A percentile compares a stretch with the other conserved stretches of the same genome.
Conservation (phyloP, 495 filamentous ascomycete genomes). For the Annulohypoxylon maeteangense region DNA sequence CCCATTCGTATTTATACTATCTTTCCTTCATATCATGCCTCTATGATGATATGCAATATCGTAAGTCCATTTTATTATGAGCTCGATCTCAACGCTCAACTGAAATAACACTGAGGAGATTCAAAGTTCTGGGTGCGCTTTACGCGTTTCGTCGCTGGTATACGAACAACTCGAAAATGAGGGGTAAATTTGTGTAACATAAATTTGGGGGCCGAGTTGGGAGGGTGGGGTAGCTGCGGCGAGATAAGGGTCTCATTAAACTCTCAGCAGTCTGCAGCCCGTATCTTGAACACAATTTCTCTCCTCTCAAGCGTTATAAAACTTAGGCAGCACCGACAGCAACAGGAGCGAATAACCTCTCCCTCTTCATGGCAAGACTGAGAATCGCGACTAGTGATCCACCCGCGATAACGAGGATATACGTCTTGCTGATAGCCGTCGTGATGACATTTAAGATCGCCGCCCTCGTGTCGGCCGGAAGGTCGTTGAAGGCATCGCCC, state of each 20-base stretch:
- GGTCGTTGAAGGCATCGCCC: background rate
- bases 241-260: background rate
- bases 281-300: background rate
- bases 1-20: no score
- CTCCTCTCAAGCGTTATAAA: background rate
- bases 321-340: background rate
- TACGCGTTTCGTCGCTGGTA: background rate
- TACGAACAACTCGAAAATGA: background rate
- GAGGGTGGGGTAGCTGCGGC: background rate
- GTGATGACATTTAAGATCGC: background rate
- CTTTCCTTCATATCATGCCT: no score
- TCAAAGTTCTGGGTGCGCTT: no score
- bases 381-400: background rate
- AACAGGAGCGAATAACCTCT: background rate
- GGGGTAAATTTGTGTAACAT: background rate
- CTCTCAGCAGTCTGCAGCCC: no score
- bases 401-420: constrained; percentile 7
- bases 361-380: background rate
- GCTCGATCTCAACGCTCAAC: no score
- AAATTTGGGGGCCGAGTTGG: background rate
- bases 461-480: background rate
- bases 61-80: no score
- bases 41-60: no score
- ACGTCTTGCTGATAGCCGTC: background rate
- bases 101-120: no score